Conservation (phyloP, 176 grass and related monocot species). For the Carex pumila region DNA sequence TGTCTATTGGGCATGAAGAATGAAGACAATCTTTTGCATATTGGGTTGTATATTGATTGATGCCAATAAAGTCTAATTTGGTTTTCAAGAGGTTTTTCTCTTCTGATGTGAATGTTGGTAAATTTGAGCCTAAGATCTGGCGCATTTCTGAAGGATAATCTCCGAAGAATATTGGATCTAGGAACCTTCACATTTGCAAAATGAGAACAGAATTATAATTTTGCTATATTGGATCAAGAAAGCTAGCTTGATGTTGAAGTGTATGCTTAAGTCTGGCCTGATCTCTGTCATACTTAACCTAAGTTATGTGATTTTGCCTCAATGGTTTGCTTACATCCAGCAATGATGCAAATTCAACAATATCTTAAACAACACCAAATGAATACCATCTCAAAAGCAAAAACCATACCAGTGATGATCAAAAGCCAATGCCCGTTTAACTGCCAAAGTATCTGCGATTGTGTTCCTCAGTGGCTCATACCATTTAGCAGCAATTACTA, state of each 20-base stretch:
- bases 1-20: slow-evolving; percentile 32
- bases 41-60: slow-evolving; percentile 46
- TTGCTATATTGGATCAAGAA: background rate
- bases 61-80: slow-evolving; percentile 65
- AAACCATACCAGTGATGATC: slow-evolving; percentile 25
- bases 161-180: slow-evolving; percentile 46
- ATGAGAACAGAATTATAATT: background rate
- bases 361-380: background rate
- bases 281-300: background rate
- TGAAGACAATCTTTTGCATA: slow-evolving; percentile 59
- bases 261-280: background rate
- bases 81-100: slow-evolving; percentile 29
- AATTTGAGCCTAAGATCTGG: slow-evolving; percentile 22
- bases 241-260: background rate
- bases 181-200: slow-evolving; percentile 34
- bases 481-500: slow-evolving; percentile 26
- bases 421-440: slow-evolving; percentile 27
- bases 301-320: background rate
- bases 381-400: background rate
- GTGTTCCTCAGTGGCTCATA: slow-evolving; percentile 31
- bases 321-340: background rate
- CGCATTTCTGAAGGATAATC: slow-evolving; percentile 57
- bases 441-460: slow-evolving; percentile 18
- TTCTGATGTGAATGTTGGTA: slow-evolving; percentile 41
- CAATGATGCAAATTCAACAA: background rate